Percentiles rank a stretch among this genome's conserved stretches.
phyloP scores from a whole-genome alignment of 129 eudicot genomes.

The Saussurea involucrata region DNA sequence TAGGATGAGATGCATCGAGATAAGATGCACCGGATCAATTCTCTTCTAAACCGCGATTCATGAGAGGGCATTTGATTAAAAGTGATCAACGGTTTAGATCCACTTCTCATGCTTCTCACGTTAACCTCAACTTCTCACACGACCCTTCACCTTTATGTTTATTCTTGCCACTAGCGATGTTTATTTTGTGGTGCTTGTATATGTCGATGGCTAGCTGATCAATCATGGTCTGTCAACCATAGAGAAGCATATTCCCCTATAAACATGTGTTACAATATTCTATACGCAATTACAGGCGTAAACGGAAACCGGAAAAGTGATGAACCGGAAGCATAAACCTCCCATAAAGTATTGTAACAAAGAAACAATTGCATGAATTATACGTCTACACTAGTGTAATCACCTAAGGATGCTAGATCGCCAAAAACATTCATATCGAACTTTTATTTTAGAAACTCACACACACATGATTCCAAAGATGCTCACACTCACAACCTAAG shows the following conservation, averaged over 20 bases:
- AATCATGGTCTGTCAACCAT: background rate
- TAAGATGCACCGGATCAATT: too few species aligned
- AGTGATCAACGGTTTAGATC: too few species aligned
- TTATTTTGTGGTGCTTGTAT: too few species aligned
- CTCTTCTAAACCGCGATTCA: too few species aligned
- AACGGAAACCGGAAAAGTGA: slow-evolving; percentile 1
- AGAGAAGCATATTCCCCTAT: background rate
- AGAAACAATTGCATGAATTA: background rate
- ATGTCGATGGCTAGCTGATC: too few species aligned
- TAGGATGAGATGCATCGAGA: too few species aligned
- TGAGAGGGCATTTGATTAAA: too few species aligned
- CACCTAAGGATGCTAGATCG: background rate
- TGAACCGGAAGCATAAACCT: slow-evolving; percentile 16
- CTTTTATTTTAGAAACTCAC: background rate
- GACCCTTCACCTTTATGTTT: too few species aligned
- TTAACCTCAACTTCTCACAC: too few species aligned
- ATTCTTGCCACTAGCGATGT: too few species aligned
- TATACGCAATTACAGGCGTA: background rate
- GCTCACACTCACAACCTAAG: background rate
- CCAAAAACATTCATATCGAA: background rate
- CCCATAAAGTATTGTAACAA: background rate
- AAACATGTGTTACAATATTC: too few species aligned
- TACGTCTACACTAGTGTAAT: background rate
- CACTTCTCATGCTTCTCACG: too few species aligned
- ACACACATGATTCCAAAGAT: background rate